Base-by-base conservation (phyloP, 805 yeast genomes). In the Cyberlindnera petersonii region DNA sequence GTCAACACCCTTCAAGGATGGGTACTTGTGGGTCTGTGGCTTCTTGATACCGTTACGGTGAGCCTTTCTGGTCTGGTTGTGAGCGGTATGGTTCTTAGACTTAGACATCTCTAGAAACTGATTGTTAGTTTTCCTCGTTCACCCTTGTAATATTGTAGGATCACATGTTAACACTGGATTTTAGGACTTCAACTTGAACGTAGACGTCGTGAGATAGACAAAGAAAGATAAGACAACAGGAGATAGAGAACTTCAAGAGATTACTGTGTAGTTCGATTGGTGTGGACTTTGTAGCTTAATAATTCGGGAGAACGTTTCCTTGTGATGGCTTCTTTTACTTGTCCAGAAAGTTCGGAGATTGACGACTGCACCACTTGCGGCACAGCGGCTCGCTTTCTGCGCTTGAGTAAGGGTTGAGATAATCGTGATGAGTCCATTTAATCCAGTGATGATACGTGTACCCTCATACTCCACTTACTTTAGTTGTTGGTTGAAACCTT, bases 11-110 rank as follows among this genome's bases (percentile, higher is more conserved):
- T 86, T 91, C 74, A 87, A 79, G 57, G 98, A 89, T 60, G 96
- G 96, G 82, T 91, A 88, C 79, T 86, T 89, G 95, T 80, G 75
- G 68, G 96, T 83, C 82, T 79, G 86, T 64, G 97, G 96, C 89
- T 91, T 93, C 86, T 91, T 91, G 79, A 93, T 91, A 79, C 98
- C 98, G 85, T 93, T 93, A 71, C 83, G 89, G 97, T 93, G 98
- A 67, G 98, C 98, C 94, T 93, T 93, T 72, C 75, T 85, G 88
- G 84, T 86, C 77, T 91, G 98, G 94, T 93, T 93, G 77, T 93
- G 98, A 76, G 88, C 89, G 75, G 98, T 93, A 74, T 93, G 98
- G 78, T 93, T 93, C 96, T 93, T 93, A 60, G 98, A 91, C 79
- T 93, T 93, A 74, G 98, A 71, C 98, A 93, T 91, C 75, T 71